Percentiles rank a stretch among this genome's conserved stretches.
These are phyloP conservation scores for Syzygium grande DNA, from an alignment of 345 rosid genomes.

Conservation along the genomic window DNA sequence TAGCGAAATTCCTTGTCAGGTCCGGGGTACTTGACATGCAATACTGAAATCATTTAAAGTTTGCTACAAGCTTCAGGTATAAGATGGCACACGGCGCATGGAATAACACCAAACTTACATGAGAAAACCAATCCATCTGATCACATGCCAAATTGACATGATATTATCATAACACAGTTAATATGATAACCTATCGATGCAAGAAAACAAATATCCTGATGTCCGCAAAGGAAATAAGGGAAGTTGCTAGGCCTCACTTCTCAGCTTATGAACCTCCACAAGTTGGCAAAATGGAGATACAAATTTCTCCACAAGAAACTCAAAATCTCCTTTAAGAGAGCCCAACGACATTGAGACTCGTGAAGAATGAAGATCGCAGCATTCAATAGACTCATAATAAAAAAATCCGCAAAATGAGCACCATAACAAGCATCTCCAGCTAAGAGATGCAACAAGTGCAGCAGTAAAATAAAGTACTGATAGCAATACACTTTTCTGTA, in stretches of 20 bases:
- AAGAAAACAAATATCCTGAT: not conserved
- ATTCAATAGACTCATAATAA: not conserved
- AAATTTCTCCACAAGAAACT: not conserved
- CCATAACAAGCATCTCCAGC: not conserved
- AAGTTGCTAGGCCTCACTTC: not conserved
- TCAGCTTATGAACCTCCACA: not conserved
- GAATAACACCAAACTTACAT: not conserved
- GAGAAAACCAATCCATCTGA: not conserved
- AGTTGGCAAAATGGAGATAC: not conserved
- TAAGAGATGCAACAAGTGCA: not conserved
- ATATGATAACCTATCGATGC: not conserved
- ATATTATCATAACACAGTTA: not conserved
- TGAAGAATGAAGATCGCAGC: not conserved
- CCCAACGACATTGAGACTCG: not conserved
- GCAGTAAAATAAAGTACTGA: not conserved
- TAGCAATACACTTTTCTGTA: not conserved
- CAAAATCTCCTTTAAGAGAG: not conserved
- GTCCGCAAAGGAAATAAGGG: not conserved
- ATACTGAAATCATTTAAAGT: not conserved
- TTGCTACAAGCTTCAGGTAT: not conserved
- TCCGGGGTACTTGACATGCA: not conserved
- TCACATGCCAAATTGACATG: not conserved
- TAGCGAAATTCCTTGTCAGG: too few relatives aligned
- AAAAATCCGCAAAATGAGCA: not conserved
- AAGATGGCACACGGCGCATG: not conserved